These are phyloP conservation scores for Galerina sulciceps DNA, from an alignment of 768 basidiomycete genomes.

Conservation along the genomic window DNA sequence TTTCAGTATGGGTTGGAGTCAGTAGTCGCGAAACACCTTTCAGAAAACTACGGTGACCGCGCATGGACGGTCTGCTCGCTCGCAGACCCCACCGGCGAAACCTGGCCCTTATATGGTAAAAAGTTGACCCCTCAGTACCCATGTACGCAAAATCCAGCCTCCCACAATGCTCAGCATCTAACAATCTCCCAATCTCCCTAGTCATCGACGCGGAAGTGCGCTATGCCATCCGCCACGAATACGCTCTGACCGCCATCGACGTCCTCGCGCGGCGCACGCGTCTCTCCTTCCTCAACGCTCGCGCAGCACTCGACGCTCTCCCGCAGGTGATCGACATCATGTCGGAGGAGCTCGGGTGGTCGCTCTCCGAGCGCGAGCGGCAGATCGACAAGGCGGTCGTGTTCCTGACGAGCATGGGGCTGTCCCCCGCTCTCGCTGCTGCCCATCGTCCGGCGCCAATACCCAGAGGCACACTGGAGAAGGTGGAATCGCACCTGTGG, in stretches of 20 bases:
- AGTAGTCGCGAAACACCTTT: constrained; percentile 91
- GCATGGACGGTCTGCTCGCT: constrained; percentile 93
- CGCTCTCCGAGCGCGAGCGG: constrained; percentile 51
- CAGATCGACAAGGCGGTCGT: constrained; percentile 63
- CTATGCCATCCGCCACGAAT: constrained; percentile 89
- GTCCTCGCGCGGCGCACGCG: constrained; percentile 92
- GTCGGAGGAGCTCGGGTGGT: constrained; percentile 86
- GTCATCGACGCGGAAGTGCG: constrained; percentile 93
- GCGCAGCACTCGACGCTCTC: constrained; percentile 81
- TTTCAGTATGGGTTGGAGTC: constrained; percentile 84
- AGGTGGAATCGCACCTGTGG: constrained; percentile 29
- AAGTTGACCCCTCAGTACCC: constrained; percentile 75
- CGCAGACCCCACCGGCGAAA: constrained; percentile 73
- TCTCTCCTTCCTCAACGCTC: constrained; percentile 90
- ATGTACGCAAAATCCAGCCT: constrained; percentile 48
- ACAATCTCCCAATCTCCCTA: constrained; percentile 24
- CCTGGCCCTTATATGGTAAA: constrained; percentile 87
- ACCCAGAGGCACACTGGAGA: constrained; percentile 30
- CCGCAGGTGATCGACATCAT: constrained; percentile 92
- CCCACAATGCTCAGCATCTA: background rate
- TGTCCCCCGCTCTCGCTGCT: constrained; percentile 53
- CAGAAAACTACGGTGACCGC: constrained; percentile 94
- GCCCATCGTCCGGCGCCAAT: constrained; percentile 26
- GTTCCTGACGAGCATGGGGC: constrained; percentile 88
- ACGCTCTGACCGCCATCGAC: constrained; percentile 90